Base-by-base conservation (phyloP, 805 yeast genomes). In the Metschnikowia anglica region DNA sequence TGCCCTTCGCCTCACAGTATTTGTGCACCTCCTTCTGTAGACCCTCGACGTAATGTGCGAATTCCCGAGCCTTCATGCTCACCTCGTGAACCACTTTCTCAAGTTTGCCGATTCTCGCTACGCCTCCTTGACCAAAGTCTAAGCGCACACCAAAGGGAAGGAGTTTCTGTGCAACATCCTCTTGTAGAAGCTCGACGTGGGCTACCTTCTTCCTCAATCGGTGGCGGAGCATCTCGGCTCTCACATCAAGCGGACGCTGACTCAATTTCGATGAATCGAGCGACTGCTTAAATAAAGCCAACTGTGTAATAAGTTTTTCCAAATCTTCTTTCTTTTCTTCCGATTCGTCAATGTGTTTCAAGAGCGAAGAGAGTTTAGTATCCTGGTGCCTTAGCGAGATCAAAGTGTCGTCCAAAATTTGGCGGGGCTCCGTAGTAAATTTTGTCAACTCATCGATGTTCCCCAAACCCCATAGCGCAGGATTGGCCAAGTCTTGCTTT, bases 121-220 rank as follows among this genome's bases (percentile, higher is more conserved):
- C 43, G 15, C 56, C 44, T 4, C 50, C 41, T 8, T 54, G 54
- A 24, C 54, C 51, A 2, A 53, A 32, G 12, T 47, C 39, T 5
- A 48, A 36, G 32, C 52, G 55, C 2, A 67, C 64, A 39, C 68
- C 68, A 8, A 69, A 48, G 1, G 72, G 68, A 46, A 70, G 56
- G 52, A 70, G 44, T 32, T 51, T 51, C 18, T 51, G 41, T 23
- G 57, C 39, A 8, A 65, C 44, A 25, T 61, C 50, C 12, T 58
- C 58, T 28, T 59, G 61, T 9, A 60, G 51, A 10, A 39, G 28
- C 40, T 55, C 51, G 25, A 66, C 56, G 1, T 44, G 44, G 2
- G 48, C 45, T 13, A 64, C 46, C 44, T 67, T 68, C 27, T 47
- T 46, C 15, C 72, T 52, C 17, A 70, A 43, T 0, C 42, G 48